These are phyloP conservation scores for Wallacemonas collosoma DNA, from an alignment of 208 protist species.

Conservation along the genomic window DNA sequence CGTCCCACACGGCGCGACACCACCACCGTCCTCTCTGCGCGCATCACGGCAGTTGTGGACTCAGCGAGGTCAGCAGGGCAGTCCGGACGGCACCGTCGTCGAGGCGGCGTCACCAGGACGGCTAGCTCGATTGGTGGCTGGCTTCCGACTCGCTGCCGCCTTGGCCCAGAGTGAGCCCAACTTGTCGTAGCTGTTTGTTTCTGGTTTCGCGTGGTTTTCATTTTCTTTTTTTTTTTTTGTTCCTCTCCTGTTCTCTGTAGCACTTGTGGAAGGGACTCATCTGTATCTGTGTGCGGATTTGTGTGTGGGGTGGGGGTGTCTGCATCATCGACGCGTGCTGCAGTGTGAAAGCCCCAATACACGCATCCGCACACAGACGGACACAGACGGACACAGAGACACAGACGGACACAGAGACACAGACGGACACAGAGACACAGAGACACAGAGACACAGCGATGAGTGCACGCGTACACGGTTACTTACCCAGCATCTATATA, in stretches of 20 bases:
- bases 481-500: no score
- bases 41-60: conserved; percentile 2
- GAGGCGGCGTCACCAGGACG: not conserved
- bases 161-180: conserved; percentile 16
- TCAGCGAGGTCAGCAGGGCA: not conserved
- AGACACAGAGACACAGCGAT: no score
- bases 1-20: conserved; percentile 1
- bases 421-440: no score
- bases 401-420: no score
- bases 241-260: not conserved
- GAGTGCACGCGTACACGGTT: no score
- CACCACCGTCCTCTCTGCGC: conserved; percentile 5
- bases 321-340: no score
- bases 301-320: no score
- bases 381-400: no score
- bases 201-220: not conserved
- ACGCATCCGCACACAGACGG: no score
- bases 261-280: not conserved
- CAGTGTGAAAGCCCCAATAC: no score
- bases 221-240: conserved; percentile 12
- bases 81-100: not conserved
- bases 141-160: conserved; percentile 16
- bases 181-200: not conserved
- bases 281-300: not conserved
- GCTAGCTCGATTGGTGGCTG: conserved; percentile 1